Evolutionary conservation across 495 filamentous ascomycete species (phyloP).

Genomic region (Cryomyces antarcticus): DNA sequence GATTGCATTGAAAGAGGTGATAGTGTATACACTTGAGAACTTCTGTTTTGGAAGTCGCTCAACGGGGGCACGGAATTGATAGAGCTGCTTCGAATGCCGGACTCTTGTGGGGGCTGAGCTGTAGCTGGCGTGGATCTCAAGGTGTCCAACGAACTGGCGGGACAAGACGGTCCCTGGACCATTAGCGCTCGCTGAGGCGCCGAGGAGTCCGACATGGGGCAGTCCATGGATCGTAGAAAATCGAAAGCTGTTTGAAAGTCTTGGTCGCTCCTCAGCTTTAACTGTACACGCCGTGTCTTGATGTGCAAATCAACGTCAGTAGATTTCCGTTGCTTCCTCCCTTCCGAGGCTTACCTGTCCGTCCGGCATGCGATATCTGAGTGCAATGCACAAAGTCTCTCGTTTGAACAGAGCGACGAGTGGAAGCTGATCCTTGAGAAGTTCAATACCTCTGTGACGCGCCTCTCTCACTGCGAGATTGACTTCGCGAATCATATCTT

Average conservation of each 20-base stretch:
- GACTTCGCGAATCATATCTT: slow-evolving; percentile 2
- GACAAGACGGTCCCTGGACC: background rate
- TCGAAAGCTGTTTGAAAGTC: slow-evolving; percentile 17
- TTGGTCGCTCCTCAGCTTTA: slow-evolving; percentile 19
- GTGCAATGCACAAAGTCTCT: slow-evolving; percentile 5
- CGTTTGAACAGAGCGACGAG: slow-evolving; percentile 5
- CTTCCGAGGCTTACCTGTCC: slow-evolving; percentile 3
- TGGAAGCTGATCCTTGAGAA: slow-evolving; percentile 9
- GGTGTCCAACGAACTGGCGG: background rate
- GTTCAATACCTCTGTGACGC: background rate
- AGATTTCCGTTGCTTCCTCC: background rate
- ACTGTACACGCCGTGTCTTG: slow-evolving; percentile 26
- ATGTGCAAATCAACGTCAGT: background rate
- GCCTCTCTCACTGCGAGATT: slow-evolving; percentile 1
- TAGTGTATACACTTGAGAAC: too few species aligned
- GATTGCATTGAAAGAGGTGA: too few species aligned
- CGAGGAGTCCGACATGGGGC: slow-evolving; percentile 8
- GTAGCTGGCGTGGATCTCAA: background rate
- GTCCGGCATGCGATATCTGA: slow-evolving; percentile 9
- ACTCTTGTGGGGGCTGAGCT: background rate
- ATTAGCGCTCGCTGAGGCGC: background rate
- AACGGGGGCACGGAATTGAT: background rate
- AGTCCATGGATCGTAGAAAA: slow-evolving; percentile 14
- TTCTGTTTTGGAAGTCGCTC: background rate
- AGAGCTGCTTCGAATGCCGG: background rate